These are phyloP conservation scores for Scheffersomyces stambukii DNA, from an alignment of 1,139 yeast species.

Conservation along the genomic window DNA sequence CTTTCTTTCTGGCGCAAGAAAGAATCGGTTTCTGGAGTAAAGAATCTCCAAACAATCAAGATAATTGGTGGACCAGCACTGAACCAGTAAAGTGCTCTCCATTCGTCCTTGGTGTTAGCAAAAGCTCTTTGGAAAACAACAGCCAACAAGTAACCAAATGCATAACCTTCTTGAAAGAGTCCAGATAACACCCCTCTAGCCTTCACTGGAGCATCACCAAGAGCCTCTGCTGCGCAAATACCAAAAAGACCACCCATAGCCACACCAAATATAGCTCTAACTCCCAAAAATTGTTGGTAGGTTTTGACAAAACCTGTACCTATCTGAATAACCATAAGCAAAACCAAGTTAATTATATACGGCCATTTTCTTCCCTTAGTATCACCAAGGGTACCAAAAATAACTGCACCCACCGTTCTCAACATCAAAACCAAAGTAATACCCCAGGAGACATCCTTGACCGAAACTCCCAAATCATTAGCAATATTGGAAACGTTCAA, in stretches of 20 bases:
- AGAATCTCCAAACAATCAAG: constrained; percentile 32
- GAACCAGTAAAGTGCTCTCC: constrained; percentile 43
- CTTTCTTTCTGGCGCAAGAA: constrained; percentile 23
- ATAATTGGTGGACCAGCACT: constrained; percentile 40
- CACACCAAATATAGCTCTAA: constrained; percentile 38
- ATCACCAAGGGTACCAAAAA: constrained; percentile 38
- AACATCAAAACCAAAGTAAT: constrained; percentile 44
- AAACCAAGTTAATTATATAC: constrained; percentile 24
- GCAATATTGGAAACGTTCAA: constrained; percentile 31
- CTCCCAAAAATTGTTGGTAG: constrained; percentile 34
- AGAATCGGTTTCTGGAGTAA: constrained; percentile 37
- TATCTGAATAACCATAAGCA: constrained; percentile 32
- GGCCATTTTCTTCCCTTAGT: constrained; percentile 37
- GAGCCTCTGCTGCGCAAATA: constrained; percentile 34
- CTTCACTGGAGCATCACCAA: constrained; percentile 33
- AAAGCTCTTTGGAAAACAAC: constrained; percentile 41
- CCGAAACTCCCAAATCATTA: constrained; percentile 19
- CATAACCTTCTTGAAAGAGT: constrained; percentile 39
- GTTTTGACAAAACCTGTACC: constrained; percentile 41
- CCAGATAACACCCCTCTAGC: constrained; percentile 42
- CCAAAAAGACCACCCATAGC: constrained; percentile 45
- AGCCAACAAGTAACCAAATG: constrained; percentile 40
- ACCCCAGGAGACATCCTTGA: constrained; percentile 38
- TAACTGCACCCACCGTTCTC: constrained; percentile 38
- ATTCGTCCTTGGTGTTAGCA: constrained; percentile 26